phyloP scores from a whole-genome alignment of 116 monocot genomes.

The Iris pallida region DNA sequence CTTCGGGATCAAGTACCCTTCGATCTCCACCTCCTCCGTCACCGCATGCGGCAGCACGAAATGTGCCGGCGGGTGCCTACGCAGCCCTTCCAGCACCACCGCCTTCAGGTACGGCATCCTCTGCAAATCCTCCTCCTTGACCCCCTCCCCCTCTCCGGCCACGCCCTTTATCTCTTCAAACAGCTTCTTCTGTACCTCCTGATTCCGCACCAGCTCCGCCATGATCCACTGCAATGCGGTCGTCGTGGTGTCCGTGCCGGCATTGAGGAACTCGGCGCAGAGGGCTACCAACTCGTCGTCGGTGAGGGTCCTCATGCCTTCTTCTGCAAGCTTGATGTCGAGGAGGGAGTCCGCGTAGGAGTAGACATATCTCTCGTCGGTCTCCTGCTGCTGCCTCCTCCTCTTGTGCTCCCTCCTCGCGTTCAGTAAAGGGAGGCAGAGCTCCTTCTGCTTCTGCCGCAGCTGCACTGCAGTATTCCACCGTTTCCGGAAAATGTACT shows the following conservation, averaged over 20 bases:
- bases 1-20: slow-evolving; percentile 9
- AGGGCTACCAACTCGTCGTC: slow-evolving; percentile 22
- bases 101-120: slow-evolving; percentile 15
- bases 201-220: slow-evolving; percentile 25
- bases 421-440: slow-evolving; percentile 7
- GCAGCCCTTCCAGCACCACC: slow-evolving; percentile 15
- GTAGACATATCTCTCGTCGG: background rate
- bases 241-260: slow-evolving; percentile 25
- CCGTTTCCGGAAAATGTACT: background rate
- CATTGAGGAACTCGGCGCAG: slow-evolving; percentile 28
- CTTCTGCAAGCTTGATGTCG: slow-evolving; percentile 8
- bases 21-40: slow-evolving; percentile 7
- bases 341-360: slow-evolving; percentile 15
- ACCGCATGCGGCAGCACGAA: slow-evolving; percentile 11
- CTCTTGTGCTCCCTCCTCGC: slow-evolving; percentile 4
- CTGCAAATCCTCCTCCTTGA: slow-evolving; percentile 7
- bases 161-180: slow-evolving; percentile 12
- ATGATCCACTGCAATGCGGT: slow-evolving; percentile 35
- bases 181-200: slow-evolving; percentile 15
- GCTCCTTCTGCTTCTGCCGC: background rate
- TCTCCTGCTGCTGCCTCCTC: background rate
- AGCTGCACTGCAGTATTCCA: background rate
- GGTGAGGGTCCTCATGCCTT: slow-evolving; percentile 12
- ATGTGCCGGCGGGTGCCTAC: slow-evolving; percentile 10
- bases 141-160: background rate